A percentile compares a stretch with the other conserved stretches of the same genome.
These are phyloP conservation scores for Aspergillus sergii DNA, from an alignment of 2,329 filamentous ascomycete genomes.

Conservation along the genomic window DNA sequence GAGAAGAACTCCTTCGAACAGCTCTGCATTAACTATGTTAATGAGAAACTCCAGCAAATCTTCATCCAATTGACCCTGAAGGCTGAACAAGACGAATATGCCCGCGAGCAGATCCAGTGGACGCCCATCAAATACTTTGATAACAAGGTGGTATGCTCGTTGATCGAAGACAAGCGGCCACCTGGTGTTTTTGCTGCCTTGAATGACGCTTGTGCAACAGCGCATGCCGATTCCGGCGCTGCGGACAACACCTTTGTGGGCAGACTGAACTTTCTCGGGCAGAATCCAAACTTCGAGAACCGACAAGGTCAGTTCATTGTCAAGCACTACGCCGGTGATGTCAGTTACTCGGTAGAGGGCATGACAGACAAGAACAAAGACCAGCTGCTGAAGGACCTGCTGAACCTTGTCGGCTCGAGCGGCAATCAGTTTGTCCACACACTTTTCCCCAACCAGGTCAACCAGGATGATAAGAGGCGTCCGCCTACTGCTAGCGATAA, in stretches of 20 bases:
- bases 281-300: conserved; percentile 85
- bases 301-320: conserved; percentile 96
- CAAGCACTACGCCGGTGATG: conserved; percentile 98
- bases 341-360: conserved; percentile 88
- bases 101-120: conserved; percentile 94
- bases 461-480: conserved; percentile 92
- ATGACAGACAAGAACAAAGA: conserved; percentile 99
- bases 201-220: conserved; percentile 98
- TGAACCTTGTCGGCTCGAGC: conserved; percentile 83
- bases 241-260: conserved; percentile 97
- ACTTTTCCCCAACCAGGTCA: conserved; percentile 88
- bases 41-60: conserved; percentile 98
- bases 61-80: conserved; percentile 97
- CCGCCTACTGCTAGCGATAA: conserved; percentile 95
- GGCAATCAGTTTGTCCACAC: conserved; percentile 83
- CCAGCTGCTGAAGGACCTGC: conserved; percentile 87
- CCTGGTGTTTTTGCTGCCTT: conserved; percentile 92
- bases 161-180: conserved; percentile 90
- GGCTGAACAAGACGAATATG: conserved; percentile 97
- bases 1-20: conserved; percentile 99
- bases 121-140: conserved; percentile 99
- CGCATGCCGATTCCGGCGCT: conserved; percentile 89
- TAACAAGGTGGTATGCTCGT: conserved; percentile 96
- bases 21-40: conserved; percentile 99
- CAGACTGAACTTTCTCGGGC: conserved; percentile 82